Percentiles rank a stretch among this genome's conserved stretches.
Conservation (phyloP, 345 rosid species). For the Kandelia obovata region DNA sequence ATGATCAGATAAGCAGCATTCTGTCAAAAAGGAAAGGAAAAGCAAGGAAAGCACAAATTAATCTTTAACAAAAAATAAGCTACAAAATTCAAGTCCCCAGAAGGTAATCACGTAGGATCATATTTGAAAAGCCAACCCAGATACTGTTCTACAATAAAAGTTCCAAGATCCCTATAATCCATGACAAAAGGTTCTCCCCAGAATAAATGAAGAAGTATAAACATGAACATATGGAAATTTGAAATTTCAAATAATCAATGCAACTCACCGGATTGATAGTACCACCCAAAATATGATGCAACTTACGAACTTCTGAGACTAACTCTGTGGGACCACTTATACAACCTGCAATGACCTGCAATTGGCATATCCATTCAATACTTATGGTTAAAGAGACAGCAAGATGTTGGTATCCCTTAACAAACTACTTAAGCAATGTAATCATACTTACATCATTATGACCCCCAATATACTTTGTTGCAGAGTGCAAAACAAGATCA, state of each 20-base stretch:
- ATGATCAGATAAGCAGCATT: constrained; percentile 89
- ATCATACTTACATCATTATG: constrained; percentile 79
- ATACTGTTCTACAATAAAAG: no score
- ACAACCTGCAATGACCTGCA: constrained; percentile 94
- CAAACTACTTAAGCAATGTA: constrained; percentile 9
- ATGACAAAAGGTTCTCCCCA: no score
- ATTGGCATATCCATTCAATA: constrained; percentile 7
- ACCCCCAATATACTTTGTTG: constrained; percentile 88
- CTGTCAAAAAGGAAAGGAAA: constrained; percentile 32
- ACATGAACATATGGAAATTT: no score
- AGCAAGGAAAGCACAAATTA: constrained; percentile 1
- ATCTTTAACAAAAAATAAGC: background rate
- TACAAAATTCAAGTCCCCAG: no score
- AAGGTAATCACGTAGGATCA: no score
- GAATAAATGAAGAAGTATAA: no score
- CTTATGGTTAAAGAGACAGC: background rate
- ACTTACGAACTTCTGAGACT: constrained; percentile 68
- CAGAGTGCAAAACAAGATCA: constrained; percentile 90
- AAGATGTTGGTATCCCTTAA: background rate
- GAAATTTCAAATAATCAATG: constrained; percentile 1
- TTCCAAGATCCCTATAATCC: no score
- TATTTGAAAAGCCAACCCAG: no score
- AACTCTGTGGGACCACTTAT: constrained; percentile 75
- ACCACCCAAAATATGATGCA: constrained; percentile 95
- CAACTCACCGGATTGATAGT: constrained; percentile 80